Conservation (phyloP, 257 asterid genomes). For the Scutellaria barbata region DNA sequence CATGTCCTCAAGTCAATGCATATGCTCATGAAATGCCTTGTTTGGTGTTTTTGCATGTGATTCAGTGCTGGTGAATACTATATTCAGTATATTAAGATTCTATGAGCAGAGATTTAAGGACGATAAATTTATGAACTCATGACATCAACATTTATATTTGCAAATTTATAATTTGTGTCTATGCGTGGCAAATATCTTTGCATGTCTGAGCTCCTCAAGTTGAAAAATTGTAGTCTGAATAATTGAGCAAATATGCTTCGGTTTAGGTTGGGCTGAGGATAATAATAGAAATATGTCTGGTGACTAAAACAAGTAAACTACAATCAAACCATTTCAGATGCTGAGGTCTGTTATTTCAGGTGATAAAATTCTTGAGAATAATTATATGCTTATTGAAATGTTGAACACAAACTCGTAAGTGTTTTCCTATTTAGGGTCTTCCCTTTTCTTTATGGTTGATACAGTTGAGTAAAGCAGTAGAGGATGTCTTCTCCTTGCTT, state of each 20-base stretch:
- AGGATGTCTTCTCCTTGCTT: not conserved
- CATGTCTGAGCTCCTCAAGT: not conserved
- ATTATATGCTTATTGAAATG: not conserved
- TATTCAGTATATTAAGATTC: slow-evolving; percentile 1
- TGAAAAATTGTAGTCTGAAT: not conserved
- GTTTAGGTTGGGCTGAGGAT: not conserved
- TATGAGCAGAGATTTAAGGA: not conserved
- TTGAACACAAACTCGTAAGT: not conserved
- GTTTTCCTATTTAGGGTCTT: not conserved
- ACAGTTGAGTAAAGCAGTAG: not conserved
- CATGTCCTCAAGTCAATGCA: not conserved
- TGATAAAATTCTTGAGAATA: slow-evolving; percentile 12
- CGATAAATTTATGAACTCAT: not conserved
- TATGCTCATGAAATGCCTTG: not conserved
- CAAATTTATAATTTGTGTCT: slow-evolving; percentile 1
- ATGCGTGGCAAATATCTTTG: not conserved
- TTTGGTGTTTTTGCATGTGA: not conserved
- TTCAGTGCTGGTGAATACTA: not conserved
- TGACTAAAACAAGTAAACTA: slow-evolving; percentile 7
- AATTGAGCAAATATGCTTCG: not conserved
- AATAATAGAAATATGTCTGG: not conserved
- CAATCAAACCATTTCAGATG: slow-evolving; percentile 13
- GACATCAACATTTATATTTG: not conserved
- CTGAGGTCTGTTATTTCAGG: not conserved
- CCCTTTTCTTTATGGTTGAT: not conserved